Percentiles rank a stretch among this genome's conserved stretches.
Evolutionary conservation across 2,329 filamentous ascomycete species (phyloP).

Genomic region (Chrysoporthe puriensis): DNA sequence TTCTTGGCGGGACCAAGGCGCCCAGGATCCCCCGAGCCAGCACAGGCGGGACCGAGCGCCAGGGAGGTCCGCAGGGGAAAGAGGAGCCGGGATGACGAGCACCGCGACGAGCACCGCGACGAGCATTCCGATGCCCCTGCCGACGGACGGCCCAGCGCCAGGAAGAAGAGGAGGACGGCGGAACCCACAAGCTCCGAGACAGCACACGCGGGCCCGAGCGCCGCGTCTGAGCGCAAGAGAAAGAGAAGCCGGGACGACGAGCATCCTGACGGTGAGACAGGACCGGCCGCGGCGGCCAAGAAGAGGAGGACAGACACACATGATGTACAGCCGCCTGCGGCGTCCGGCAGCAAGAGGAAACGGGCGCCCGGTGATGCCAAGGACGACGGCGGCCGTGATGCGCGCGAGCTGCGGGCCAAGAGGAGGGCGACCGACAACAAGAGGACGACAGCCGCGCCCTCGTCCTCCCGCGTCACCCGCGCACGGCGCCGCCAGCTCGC

Average conservation of each 20-base stretch:
- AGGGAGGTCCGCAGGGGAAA: background rate
- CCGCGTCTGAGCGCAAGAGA: background rate
- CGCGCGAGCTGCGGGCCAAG: background rate
- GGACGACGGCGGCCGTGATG: too few species aligned
- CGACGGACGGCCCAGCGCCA: too few species aligned
- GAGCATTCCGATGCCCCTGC: background rate
- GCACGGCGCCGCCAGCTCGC: constrained; percentile 13
- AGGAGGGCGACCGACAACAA: background rate
- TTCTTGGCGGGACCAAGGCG: too few species aligned
- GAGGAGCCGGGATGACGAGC: background rate
- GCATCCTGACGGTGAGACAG: too few species aligned
- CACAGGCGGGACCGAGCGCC: constrained; percentile 1
- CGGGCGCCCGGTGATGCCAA: background rate
- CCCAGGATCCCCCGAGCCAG: background rate
- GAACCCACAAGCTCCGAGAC: background rate
- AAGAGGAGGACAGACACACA: constrained; percentile 10
- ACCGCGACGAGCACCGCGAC: background rate
- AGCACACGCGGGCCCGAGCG: background rate
- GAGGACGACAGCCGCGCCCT: too few species aligned
- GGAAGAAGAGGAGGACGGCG: too few species aligned
- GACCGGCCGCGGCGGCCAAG: background rate
- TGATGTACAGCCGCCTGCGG: background rate
- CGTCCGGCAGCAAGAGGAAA: constrained; percentile 3
- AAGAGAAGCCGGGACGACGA: constrained; percentile 3
- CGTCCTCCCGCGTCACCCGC: constrained; percentile 3